Conservation (phyloP, 176 grass and related monocot species). For the Guadua angustifolia region DNA sequence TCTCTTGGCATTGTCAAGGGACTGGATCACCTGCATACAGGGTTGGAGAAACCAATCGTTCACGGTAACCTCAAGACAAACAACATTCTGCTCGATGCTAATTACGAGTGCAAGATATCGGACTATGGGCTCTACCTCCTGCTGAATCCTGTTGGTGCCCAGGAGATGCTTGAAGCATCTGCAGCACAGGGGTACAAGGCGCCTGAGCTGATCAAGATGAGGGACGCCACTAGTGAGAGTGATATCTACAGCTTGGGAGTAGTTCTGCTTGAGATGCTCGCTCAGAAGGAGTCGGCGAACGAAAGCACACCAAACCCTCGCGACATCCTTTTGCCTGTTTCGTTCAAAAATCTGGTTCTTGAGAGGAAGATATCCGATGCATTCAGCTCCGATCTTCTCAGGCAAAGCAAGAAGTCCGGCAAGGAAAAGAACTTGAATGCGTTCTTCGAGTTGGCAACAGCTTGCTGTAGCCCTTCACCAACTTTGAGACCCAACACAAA, state of each 20-base stretch:
- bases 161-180: slow-evolving; percentile 81
- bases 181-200: slow-evolving; percentile 80
- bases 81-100: slow-evolving; percentile 76
- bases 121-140: slow-evolving; percentile 82
- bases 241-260: slow-evolving; percentile 83
- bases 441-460: slow-evolving; percentile 60
- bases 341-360: slow-evolving; percentile 69
- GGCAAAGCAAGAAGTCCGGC: slow-evolving; percentile 48
- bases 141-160: slow-evolving; percentile 50
- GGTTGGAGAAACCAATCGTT: slow-evolving; percentile 61
- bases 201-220: slow-evolving; percentile 83
- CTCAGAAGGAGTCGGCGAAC: slow-evolving; percentile 51
- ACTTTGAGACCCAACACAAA: slow-evolving; percentile 69
- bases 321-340: slow-evolving; percentile 58
- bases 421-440: slow-evolving; percentile 63
- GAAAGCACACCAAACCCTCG: slow-evolving; percentile 46
- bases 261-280: slow-evolving; percentile 85
- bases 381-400: slow-evolving; percentile 62
- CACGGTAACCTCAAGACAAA: slow-evolving; percentile 92
- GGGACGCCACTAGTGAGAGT: slow-evolving; percentile 64
- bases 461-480: slow-evolving; percentile 78
- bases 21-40: slow-evolving; percentile 80
- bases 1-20: slow-evolving; percentile 75
- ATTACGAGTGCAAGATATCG: slow-evolving; percentile 62
- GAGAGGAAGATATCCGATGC: slow-evolving; percentile 76